phyloP scores from a whole-genome alignment of 1,284 basidiomycete genomes.

The Ceratobasidium sp. region DNA sequence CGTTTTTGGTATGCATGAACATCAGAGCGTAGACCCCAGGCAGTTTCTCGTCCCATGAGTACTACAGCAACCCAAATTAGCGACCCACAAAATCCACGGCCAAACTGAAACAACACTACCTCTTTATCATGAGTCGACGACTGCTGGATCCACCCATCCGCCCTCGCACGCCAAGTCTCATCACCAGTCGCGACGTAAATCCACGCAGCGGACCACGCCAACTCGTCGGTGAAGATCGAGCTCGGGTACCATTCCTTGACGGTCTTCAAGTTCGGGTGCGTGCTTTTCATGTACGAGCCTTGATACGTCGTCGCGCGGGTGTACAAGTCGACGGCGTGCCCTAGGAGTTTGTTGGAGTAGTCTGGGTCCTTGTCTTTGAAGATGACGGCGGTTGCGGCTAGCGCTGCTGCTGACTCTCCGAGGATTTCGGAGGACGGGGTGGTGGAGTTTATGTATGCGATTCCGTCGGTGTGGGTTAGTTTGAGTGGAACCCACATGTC shows the following conservation, averaged over 20 bases:
- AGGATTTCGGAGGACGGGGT: conserved; percentile 49
- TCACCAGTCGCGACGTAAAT: conserved; percentile 47
- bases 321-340: conserved; percentile 46
- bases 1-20: conserved; percentile 44
- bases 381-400: conserved; percentile 48
- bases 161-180: conserved; percentile 36
- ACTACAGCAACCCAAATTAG: conserved; percentile 27
- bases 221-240: conserved; percentile 46
- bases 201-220: conserved; percentile 48
- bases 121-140: conserved; percentile 44
- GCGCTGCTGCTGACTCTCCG: conserved; percentile 46
- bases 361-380: conserved; percentile 42
- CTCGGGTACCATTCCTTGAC: conserved; percentile 49
- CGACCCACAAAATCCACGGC: not conserved
- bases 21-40: conserved; percentile 44
- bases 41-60: conserved; percentile 49
- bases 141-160: conserved; percentile 44
- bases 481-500: conserved; percentile 46
- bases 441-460: conserved; percentile 49
- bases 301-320: conserved; percentile 46
- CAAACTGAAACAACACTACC: conserved; percentile 8
- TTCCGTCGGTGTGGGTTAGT: conserved; percentile 44
- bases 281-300: conserved; percentile 47
- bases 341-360: conserved; percentile 45
- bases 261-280: conserved; percentile 47